phyloP scores from a whole-genome alignment of 768 basidiomycete genomes.

The Tylopilus rubrobrunneus region DNA sequence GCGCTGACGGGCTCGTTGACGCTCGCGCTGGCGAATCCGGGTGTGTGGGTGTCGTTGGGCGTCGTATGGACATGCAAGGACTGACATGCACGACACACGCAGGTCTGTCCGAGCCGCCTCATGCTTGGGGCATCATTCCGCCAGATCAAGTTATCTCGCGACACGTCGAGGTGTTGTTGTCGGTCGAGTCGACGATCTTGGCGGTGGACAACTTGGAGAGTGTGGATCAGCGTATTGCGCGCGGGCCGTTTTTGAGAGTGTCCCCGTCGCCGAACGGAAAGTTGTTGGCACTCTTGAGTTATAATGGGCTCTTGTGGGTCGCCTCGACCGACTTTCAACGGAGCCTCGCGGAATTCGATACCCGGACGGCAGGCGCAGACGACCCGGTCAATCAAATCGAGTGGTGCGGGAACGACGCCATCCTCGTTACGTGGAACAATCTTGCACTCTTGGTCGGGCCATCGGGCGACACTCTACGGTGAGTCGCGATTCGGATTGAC shows the following conservation, averaged over 20 bases:
- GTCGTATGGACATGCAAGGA: background rate
- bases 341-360: conserved; percentile 84
- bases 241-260: conserved; percentile 86
- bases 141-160: conserved; percentile 86
- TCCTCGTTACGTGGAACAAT: conserved; percentile 79
- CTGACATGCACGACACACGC: conserved; percentile 3
- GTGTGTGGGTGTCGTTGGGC: conserved; percentile 40
- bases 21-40: conserved; percentile 66
- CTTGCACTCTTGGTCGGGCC: conserved; percentile 87
- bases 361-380: conserved; percentile 50
- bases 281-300: conserved; percentile 79
- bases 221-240: conserved; percentile 81
- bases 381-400: conserved; percentile 68
- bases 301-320: conserved; percentile 75
- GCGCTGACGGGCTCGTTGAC: conserved; percentile 73
- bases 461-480: conserved; percentile 83
- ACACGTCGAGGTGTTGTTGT: conserved; percentile 86
- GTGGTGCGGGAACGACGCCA: conserved; percentile 97
- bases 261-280: conserved; percentile 93
- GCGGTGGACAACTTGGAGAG: conserved; percentile 86
- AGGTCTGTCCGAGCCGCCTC: conserved; percentile 77
- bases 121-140: conserved; percentile 85
- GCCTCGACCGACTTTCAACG: conserved; percentile 93
- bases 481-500: conserved; percentile 27
- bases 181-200: conserved; percentile 74